Conservation (phyloP, 768 basidiomycete genomes). For the Trametes elegans region DNA sequence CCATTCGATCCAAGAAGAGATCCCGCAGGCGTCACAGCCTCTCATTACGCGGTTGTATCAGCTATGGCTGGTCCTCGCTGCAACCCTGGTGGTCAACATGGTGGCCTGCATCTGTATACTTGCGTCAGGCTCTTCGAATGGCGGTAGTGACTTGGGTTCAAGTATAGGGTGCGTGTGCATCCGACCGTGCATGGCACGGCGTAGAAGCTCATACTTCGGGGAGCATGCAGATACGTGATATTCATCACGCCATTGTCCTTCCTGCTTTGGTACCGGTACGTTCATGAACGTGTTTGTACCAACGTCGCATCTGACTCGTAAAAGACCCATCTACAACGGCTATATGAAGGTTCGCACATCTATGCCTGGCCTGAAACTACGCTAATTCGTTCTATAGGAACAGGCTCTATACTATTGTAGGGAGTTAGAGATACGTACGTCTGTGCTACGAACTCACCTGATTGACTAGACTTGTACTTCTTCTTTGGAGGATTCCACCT, state of each 20-base stretch:
- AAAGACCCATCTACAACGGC: conserved; percentile 92
- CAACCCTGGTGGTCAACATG: conserved; percentile 85
- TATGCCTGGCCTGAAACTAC: conserved; percentile 12
- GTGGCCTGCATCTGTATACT: conserved; percentile 87
- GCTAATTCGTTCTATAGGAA: conserved; percentile 53
- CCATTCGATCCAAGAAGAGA: conserved; percentile 90
- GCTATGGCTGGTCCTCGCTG: conserved; percentile 88
- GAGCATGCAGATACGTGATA: conserved; percentile 61
- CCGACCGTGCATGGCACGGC: too few species aligned
- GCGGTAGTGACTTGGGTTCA: conserved; percentile 76
- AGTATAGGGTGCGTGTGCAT: conserved; percentile 73
- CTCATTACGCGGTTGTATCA: conserved; percentile 87
- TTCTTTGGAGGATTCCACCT: conserved; percentile 96
- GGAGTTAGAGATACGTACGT: conserved; percentile 32
- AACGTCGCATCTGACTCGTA: too few species aligned
- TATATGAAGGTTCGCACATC: conserved; percentile 80
- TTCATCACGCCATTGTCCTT: conserved; percentile 81
- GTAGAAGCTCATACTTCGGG: too few species aligned
- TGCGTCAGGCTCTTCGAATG: conserved; percentile 70
- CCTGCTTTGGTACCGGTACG: conserved; percentile 92
- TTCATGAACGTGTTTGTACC: too few species aligned
- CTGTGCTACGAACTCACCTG: conserved; percentile 40
- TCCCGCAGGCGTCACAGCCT: conserved; percentile 75
- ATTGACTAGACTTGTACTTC: conserved; percentile 81
- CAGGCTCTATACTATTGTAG: conserved; percentile 92